Conservation (phyloP, 441 rosid species). For the Gossypium davidsonii region DNA sequence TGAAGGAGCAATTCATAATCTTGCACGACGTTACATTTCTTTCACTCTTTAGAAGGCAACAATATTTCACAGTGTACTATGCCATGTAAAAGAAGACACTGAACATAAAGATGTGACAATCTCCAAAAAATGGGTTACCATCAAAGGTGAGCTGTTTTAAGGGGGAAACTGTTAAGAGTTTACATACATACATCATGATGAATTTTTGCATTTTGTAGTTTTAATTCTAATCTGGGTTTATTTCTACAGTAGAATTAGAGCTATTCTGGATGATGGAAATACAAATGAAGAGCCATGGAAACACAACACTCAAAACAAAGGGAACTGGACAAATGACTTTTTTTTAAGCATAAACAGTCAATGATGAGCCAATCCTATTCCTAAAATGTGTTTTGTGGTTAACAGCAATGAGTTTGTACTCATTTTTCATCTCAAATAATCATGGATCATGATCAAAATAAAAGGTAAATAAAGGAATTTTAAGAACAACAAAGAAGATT, state of each 20-base stretch:
- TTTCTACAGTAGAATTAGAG: neutral
- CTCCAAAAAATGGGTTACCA: neutral
- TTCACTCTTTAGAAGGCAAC: neutral
- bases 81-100: neutral
- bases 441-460: neutral
- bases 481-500: neutral
- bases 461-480: neutral
- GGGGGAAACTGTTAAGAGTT: neutral
- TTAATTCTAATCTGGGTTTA: neutral
- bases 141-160: neutral
- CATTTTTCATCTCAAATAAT: neutral
- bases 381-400: neutral
- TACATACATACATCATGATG: neutral
- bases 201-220: neutral
- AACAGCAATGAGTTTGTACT: slow-evolving; percentile 1
- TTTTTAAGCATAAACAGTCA: slow-evolving; percentile 4
- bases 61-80: neutral
- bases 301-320: neutral
- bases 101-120: neutral
- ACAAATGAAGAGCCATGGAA: neutral
- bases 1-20: neutral
- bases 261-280: neutral
- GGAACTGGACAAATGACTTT: neutral
- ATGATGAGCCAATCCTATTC: neutral
- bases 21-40: neutral